Evolutionary conservation across 225 moss, liverwort and hornwort genomes (phyloP), one percentile per base, ranked within the genome.

Genomic region (Polytrichum formosum): DNA sequence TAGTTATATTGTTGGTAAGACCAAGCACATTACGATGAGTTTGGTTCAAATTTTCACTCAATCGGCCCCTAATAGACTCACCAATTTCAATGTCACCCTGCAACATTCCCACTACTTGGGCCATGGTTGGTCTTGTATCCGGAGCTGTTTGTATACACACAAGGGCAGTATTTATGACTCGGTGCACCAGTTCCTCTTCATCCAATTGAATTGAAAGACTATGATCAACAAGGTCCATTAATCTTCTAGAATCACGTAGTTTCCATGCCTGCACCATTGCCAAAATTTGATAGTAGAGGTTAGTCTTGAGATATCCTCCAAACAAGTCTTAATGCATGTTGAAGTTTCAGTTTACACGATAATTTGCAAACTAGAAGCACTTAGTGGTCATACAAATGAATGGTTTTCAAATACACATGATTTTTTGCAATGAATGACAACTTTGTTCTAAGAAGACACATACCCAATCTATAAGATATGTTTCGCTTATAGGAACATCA

Each of bases 61-160:
- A n/a, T 25, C 0, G 22, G 6, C 10, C 22, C 23, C 28, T 67
- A 0, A 67, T 20, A 17, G 4, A 23, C 6, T 35, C 58, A 0
- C 1, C 2, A 19, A n/a, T 62, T 28, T 71, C 68, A 7, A 72
- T 59, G 19, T 71, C 76, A 7, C 83, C 79, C 56, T 76, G 66
- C 29, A 86, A 53, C 77, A 77, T 80, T 64, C 65, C 73, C 67
- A 83, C 77, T 0, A 86, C 78, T 18, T 75, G 78, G 0, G 61
- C 72, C 83, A 83, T 86, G 1, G 55, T 55, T 7, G 83, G 83
- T 53, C 86, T 66, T 19, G 54, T 83, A 18, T 37, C 61, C 18
- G 54, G 58, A 54, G 28, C 2, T 0, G 66, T 21, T 75, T 75
- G 80, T 27, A 83, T 0, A 19, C 82, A 86, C 0, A 63, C 21